phyloP scores from a whole-genome alignment of 2,329 filamentous ascomycete genomes.

The Neonectria neomacrospora region DNA sequence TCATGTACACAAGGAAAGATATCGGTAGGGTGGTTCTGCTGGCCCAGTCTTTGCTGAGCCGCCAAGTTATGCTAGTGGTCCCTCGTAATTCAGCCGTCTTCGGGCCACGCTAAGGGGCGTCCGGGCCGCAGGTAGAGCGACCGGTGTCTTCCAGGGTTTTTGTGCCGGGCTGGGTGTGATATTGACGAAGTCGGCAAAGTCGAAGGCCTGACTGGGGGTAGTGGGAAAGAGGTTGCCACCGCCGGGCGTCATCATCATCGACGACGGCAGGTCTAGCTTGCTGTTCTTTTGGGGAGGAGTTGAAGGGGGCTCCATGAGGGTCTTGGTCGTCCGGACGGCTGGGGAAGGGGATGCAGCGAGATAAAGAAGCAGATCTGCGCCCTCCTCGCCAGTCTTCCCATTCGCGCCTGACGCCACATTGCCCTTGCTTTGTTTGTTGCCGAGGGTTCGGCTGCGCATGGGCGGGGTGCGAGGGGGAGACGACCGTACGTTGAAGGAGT shows the following conservation, averaged over 20 bases:
- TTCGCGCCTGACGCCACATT: constrained; percentile 53
- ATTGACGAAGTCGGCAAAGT: constrained; percentile 97
- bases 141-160: constrained; percentile 85
- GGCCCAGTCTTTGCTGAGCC: constrained; percentile 10
- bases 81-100: constrained; percentile 84
- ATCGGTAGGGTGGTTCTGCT: constrained; percentile 25
- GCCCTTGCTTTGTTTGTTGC: constrained; percentile 60
- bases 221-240: constrained; percentile 75
- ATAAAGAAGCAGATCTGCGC: constrained; percentile 82
- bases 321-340: constrained; percentile 65
- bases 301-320: constrained; percentile 74
- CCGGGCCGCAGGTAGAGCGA: constrained; percentile 61
- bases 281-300: constrained; percentile 78
- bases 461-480: constrained; percentile 89
- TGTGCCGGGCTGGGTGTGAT: constrained; percentile 96
- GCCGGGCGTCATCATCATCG: constrained; percentile 88
- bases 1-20: constrained; percentile 48
- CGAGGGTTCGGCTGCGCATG: constrained; percentile 64
- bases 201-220: constrained; percentile 86
- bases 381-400: constrained; percentile 78
- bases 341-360: constrained; percentile 92
- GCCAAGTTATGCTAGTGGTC: constrained; percentile 53
- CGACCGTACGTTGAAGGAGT: constrained; percentile 79
- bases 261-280: constrained; percentile 78
- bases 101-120: constrained; percentile 75